Evolutionary conservation across 495 filamentous ascomycete species (phyloP).

Genomic region (Aspergillus bertholletiae): DNA sequence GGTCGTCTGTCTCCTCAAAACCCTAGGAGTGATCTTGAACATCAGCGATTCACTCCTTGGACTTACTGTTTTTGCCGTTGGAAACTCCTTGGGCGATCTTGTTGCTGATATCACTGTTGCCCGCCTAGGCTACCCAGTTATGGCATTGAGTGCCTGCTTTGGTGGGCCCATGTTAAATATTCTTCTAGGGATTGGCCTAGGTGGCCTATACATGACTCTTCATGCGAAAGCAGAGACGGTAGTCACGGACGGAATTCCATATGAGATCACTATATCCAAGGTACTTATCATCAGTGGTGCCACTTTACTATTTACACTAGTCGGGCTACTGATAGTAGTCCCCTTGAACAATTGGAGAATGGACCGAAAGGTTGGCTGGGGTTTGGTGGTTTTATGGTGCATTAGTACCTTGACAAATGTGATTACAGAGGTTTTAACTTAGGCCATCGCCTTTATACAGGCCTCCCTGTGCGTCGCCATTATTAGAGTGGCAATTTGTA

Average conservation of each 20-base stretch:
- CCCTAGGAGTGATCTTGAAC: slow-evolving; percentile 84
- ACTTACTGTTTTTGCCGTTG: slow-evolving; percentile 93
- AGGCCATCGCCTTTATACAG: slow-evolving; percentile 1
- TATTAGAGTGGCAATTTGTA: no score
- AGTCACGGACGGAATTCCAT: slow-evolving; percentile 43
- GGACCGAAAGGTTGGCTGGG: slow-evolving; percentile 79
- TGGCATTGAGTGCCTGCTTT: slow-evolving; percentile 93
- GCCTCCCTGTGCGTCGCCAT: not conserved
- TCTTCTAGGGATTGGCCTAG: slow-evolving; percentile 85
- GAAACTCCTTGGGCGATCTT: slow-evolving; percentile 91
- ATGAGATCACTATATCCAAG: slow-evolving; percentile 76
- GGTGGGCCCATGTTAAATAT: slow-evolving; percentile 98
- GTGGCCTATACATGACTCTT: slow-evolving; percentile 80
- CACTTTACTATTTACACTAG: slow-evolving; percentile 76
- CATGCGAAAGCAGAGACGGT: slow-evolving; percentile 22
- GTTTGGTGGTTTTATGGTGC: slow-evolving; percentile 77
- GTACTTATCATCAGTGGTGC: slow-evolving; percentile 79
- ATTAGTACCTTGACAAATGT: slow-evolving; percentile 83
- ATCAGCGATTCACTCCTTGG: slow-evolving; percentile 97
- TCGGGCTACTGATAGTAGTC: slow-evolving; percentile 74
- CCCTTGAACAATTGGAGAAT: slow-evolving; percentile 88
- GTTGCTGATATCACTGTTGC: slow-evolving; percentile 96
- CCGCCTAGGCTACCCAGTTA: slow-evolving; percentile 88
- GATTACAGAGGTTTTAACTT: slow-evolving; percentile 61
- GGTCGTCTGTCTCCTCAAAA: slow-evolving; percentile 92